Evolutionary conservation across 2,329 filamentous ascomycete species (phyloP).

Genomic region (Lachnellula arida): DNA sequence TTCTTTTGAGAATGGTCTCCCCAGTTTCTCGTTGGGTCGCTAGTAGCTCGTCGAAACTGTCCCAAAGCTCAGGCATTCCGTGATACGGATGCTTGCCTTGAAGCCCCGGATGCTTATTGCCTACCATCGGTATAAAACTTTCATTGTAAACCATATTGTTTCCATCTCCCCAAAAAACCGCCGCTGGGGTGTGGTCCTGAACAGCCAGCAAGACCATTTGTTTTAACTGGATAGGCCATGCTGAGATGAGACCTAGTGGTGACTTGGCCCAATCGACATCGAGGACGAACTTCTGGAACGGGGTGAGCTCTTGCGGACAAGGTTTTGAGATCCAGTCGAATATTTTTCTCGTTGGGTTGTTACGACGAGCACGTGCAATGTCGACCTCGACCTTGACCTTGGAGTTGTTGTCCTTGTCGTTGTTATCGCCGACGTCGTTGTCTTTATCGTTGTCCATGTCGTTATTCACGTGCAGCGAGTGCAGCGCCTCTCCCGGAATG

Average conservation of each 20-base stretch:
- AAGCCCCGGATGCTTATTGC: constrained; percentile 31
- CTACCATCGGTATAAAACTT: constrained; percentile 29
- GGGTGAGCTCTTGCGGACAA: constrained; percentile 9
- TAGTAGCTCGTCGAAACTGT: constrained; percentile 30
- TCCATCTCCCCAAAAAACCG: constrained; percentile 35
- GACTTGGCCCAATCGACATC: constrained; percentile 39
- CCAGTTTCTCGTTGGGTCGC: constrained; percentile 24
- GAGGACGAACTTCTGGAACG: constrained; percentile 29
- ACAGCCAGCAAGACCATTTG: constrained; percentile 35
- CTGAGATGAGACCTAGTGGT: constrained; percentile 36
- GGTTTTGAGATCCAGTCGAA: constrained; percentile 24
- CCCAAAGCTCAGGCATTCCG: constrained; percentile 36
- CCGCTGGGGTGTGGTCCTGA: constrained; percentile 32
- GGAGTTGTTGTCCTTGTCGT: too few relatives aligned
- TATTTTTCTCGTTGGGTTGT: constrained; percentile 7
- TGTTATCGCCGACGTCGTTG: too few relatives aligned
- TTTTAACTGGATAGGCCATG: constrained; percentile 38
- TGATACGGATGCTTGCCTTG: constrained; percentile 36
- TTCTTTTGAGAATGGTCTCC: constrained; percentile 21
- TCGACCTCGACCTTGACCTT: too few relatives aligned
- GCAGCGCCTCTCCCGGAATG: neutral
- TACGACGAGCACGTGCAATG: constrained; percentile 4
- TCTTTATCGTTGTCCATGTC: too few relatives aligned
- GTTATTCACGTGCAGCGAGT: neutral
- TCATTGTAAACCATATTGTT: constrained; percentile 35